Base-by-base conservation (phyloP, 129 eudicot species). In the Erigeron canadensis region DNA sequence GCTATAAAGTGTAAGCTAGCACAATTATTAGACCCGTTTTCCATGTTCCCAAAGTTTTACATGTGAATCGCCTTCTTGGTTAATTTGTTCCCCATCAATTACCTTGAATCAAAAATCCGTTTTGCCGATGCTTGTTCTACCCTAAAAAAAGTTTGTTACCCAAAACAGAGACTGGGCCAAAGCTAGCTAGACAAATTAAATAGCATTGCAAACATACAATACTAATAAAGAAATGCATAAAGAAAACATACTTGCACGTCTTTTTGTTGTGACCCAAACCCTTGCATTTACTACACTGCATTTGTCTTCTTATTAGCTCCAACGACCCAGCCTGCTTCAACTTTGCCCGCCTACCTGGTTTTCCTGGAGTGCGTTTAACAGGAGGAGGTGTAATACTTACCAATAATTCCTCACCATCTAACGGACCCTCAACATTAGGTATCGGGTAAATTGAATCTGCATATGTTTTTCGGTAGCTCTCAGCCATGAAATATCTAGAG, bases 271-370 rank as follows among this genome's bases (percentile, higher is more conserved):
- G 98, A 73, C 98, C 96, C 69, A 93, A 72, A 59, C 96, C 98
- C 79, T 87, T 93, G 87, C 96, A 89, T 81, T 85, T 87, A 83
- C 98, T 93, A 80, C 98, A 89, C 84, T 93, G 98, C 77, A 89
- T 88, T 78, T 87, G 95, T 28, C 95, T 85, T 81, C 89, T 93
- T 38, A 89, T 76, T 2, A 81, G n/a, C 63, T 89, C 96, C 8
- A 66, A 58, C 22, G 84, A 59, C 40, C 81, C 96, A 5, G 79
- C 80, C 67, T 76, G 84, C 80, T 93, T 89, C 64, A 80, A 59
- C 89, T 89, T 93, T 2, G 82, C 82, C 8, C 77, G 77, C 72
- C 77, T 78, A 38, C 82, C 82, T 22, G 96, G 98, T 63, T 92
- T 75, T 42, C 98, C 98, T 0, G 88, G 87, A 4, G 96, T 67